phyloP scores from a whole-genome alignment of 2,329 filamentous ascomycete species.

The Nemania diffusa region DNA sequence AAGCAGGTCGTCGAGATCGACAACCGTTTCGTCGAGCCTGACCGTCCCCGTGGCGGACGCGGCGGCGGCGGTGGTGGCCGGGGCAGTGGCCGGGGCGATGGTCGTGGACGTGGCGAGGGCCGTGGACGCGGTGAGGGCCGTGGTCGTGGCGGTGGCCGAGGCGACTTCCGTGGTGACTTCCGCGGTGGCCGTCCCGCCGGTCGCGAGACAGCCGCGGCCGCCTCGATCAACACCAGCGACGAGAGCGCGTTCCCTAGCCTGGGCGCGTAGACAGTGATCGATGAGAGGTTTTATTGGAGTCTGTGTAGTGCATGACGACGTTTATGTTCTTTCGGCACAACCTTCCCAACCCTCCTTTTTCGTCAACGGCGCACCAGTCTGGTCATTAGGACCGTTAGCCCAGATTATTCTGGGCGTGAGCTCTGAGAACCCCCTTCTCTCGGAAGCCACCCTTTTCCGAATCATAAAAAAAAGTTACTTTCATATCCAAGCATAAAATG shows the following conservation, averaged over 20 bases:
- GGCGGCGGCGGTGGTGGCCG: slow-evolving; percentile 61
- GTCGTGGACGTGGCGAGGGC: slow-evolving; percentile 56
- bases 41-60: slow-evolving; percentile 66
- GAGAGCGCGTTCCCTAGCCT: slow-evolving; percentile 70
- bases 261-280: slow-evolving; percentile 57
- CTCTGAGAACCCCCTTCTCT: slow-evolving; percentile 37
- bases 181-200: slow-evolving; percentile 55
- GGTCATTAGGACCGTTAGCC: slow-evolving; percentile 22
- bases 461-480: slow-evolving; percentile 48
- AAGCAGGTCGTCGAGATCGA: slow-evolving; percentile 93
- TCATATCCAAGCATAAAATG: slow-evolving; percentile 43
- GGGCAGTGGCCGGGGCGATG: slow-evolving; percentile 58
- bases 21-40: slow-evolving; percentile 79
- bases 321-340: slow-evolving; percentile 33
- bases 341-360: slow-evolving; percentile 25
- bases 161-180: slow-evolving; percentile 54
- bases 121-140: slow-evolving; percentile 54
- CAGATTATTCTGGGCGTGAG: slow-evolving; percentile 41
- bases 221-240: slow-evolving; percentile 67
- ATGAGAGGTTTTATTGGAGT: slow-evolving; percentile 28
- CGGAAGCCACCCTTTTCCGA: slow-evolving; percentile 39
- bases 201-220: slow-evolving; percentile 57
- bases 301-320: slow-evolving; percentile 30
- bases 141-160: slow-evolving; percentile 55
- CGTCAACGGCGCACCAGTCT: slow-evolving; percentile 33